phyloP scores from a whole-genome alignment of 2,329 filamentous ascomycete genomes.

The Bipolaris oryzae region DNA sequence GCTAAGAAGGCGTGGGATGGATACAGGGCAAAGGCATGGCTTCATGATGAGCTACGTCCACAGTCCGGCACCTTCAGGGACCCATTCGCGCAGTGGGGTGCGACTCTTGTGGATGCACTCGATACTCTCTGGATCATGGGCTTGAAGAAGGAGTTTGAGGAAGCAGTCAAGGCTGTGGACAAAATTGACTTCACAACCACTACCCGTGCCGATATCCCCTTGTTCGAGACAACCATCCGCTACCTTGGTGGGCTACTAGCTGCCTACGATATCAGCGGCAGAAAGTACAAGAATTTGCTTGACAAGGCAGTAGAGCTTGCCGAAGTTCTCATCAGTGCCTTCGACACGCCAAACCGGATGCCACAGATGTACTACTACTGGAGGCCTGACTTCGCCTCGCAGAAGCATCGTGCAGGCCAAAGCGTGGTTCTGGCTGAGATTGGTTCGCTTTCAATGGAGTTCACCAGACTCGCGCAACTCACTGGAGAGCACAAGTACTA shows the following conservation, averaged over 20 bases:
- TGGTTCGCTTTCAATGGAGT: conserved; percentile 56
- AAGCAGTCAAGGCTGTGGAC: conserved; percentile 64
- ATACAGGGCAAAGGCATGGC: conserved; percentile 80
- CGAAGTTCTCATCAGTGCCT: conserved; percentile 68
- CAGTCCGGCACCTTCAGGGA: conserved; percentile 71
- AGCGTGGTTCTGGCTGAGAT: conserved; percentile 55
- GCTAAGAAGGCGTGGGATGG: conserved; percentile 81
- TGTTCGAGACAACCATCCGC: conserved; percentile 74
- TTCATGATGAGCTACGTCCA: conserved; percentile 84
- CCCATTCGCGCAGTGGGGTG: conserved; percentile 91
- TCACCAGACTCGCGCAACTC: conserved; percentile 55
- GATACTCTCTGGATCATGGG: conserved; percentile 79
- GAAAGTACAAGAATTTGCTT: conserved; percentile 59
- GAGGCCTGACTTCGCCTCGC: conserved; percentile 50
- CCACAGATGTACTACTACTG: conserved; percentile 65
- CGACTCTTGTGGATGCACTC: conserved; percentile 78
- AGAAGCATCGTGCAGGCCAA: conserved; percentile 49
- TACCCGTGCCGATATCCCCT: conserved; percentile 59
- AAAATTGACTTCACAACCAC: conserved; percentile 67
- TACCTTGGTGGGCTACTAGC: conserved; percentile 72
- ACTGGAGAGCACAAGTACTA: conserved; percentile 56
- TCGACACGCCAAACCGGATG: conserved; percentile 72
- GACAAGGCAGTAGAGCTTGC: conserved; percentile 68
- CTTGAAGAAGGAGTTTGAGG: conserved; percentile 67
- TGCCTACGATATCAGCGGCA: conserved; percentile 70